Percentiles rank a stretch among this genome's conserved stretches.
phyloP scores from a whole-genome alignment of 1,284 basidiomycete species.

The Leccinum fuscescens region DNA sequence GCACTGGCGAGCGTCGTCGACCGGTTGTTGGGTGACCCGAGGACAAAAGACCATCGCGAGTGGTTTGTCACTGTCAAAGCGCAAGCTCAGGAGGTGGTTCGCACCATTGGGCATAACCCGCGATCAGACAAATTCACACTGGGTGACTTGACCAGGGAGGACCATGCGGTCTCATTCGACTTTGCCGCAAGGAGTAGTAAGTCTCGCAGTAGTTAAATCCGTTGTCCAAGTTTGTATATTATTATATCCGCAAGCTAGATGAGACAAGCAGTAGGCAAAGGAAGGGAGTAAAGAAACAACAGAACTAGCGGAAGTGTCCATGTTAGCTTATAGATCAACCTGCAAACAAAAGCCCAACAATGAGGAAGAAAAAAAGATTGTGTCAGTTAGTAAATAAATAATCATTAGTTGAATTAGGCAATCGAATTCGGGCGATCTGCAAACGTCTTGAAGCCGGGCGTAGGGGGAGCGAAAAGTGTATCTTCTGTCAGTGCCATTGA shows the following conservation, averaged over 20 bases:
- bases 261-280: conserved; percentile 2
- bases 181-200: conserved; percentile 29
- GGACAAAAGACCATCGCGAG: conserved; percentile 15
- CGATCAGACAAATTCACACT: conserved; percentile 15
- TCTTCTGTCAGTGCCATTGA: conserved; percentile 76
- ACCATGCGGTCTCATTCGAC: conserved; percentile 26
- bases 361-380: conserved; percentile 1
- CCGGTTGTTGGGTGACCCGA: conserved; percentile 21
- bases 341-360: conserved; percentile 1
- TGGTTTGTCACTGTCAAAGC: conserved; percentile 21
- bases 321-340: neutral
- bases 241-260: conserved; percentile 16
- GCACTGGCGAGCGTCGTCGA: conserved; percentile 19
- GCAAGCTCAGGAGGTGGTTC: conserved; percentile 20
- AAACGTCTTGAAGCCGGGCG: conserved; percentile 55
- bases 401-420: conserved; percentile 32
- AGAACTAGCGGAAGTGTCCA: conserved; percentile 9
- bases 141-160: conserved; percentile 23
- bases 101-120: conserved; percentile 8
- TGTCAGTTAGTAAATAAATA: neutral
- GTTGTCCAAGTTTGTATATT: conserved; percentile 2
- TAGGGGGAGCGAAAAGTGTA: conserved; percentile 58
- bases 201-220: conserved; percentile 21
- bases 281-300: neutral
- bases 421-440: conserved; percentile 45